Percentiles rank a stretch among this genome's conserved stretches.
Evolutionary conservation across 2,329 filamentous ascomycete species (phyloP).

Genomic region (Hymenoscyphus scutula): DNA sequence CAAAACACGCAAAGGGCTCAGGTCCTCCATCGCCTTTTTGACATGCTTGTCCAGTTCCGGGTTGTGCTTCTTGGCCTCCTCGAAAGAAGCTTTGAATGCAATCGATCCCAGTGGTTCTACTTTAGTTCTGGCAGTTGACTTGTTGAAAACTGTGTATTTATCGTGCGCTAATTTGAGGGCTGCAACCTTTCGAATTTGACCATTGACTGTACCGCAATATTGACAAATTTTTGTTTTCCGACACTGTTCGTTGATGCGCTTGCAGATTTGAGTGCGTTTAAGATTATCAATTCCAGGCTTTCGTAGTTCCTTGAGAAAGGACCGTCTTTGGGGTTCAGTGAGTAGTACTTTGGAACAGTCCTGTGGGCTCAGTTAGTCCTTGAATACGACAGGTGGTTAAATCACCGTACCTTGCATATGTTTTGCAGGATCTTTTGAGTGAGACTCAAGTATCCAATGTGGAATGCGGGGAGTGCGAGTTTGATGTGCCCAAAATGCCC

Average conservation of each 20-base stretch:
- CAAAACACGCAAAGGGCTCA: constrained; percentile 84
- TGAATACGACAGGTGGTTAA: background rate
- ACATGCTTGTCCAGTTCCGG: constrained; percentile 86
- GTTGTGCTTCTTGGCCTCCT: constrained; percentile 72
- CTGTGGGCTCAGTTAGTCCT: constrained; percentile 37
- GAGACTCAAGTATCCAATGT: constrained; percentile 93
- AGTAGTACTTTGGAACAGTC: constrained; percentile 83
- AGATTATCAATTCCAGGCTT: constrained; percentile 83
- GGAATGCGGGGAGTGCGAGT: constrained; percentile 87
- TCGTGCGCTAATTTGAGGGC: constrained; percentile 94
- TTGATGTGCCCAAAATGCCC: constrained; percentile 95
- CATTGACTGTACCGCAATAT: constrained; percentile 79
- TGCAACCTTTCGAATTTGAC: constrained; percentile 85
- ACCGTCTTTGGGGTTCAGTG: constrained; percentile 72
- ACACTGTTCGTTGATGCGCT: constrained; percentile 85
- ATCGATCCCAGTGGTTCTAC: constrained; percentile 77
- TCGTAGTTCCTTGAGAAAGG: constrained; percentile 76
- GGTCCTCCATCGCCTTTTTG: constrained; percentile 88
- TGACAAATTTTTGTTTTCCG: constrained; percentile 82
- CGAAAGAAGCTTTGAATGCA: constrained; percentile 82
- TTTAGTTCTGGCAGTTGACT: constrained; percentile 84
- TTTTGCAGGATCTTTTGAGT: constrained; percentile 89
- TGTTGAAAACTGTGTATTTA: constrained; percentile 85
- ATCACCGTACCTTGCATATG: constrained; percentile 72
- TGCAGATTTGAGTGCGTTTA: constrained; percentile 76